These are phyloP conservation scores for Apiospora malaysiana DNA, from an alignment of 2,329 filamentous ascomycete species.

Conservation along the genomic window DNA sequence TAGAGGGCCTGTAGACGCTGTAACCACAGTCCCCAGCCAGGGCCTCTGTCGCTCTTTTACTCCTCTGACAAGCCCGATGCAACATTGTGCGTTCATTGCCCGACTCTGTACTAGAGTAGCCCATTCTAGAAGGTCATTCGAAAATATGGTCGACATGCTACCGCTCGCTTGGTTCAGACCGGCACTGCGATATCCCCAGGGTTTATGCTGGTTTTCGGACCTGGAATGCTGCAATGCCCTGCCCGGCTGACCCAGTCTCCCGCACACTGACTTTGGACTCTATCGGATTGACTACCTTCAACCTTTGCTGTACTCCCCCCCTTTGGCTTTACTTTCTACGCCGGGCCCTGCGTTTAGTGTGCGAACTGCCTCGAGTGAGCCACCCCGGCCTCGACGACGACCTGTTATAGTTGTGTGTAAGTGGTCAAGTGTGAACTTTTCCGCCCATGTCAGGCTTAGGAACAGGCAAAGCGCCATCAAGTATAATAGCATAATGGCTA, in stretches of 20 bases:
- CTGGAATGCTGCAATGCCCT: slow-evolving; percentile 5
- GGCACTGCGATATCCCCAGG: neutral
- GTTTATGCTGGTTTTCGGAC: neutral
- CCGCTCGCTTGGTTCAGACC: neutral
- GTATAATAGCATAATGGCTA: slow-evolving; percentile 11
- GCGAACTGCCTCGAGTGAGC: neutral
- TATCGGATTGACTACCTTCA: slow-evolving; percentile 8
- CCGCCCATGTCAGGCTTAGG: neutral
- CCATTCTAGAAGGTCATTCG: slow-evolving; percentile 10
- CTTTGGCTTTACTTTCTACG: slow-evolving; percentile 15
- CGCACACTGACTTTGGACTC: slow-evolving; percentile 3
- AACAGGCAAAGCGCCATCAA: slow-evolving; percentile 13
- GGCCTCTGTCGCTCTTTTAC: slow-evolving; percentile 8
- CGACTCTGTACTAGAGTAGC: neutral
- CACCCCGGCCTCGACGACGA: neutral
- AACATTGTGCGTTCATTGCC: neutral
- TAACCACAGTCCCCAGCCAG: neutral
- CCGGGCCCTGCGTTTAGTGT: slow-evolving; percentile 14
- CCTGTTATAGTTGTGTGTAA: slow-evolving; percentile 9
- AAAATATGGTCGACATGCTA: neutral
- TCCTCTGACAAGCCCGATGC: neutral
- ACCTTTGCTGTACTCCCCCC: neutral
- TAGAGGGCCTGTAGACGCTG: slow-evolving; percentile 9
- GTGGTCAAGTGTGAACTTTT: slow-evolving; percentile 14
- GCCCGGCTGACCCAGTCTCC: slow-evolving; percentile 4